phyloP scores from a whole-genome alignment of 345 rosid genomes.

The Isatis tinctoria region DNA sequence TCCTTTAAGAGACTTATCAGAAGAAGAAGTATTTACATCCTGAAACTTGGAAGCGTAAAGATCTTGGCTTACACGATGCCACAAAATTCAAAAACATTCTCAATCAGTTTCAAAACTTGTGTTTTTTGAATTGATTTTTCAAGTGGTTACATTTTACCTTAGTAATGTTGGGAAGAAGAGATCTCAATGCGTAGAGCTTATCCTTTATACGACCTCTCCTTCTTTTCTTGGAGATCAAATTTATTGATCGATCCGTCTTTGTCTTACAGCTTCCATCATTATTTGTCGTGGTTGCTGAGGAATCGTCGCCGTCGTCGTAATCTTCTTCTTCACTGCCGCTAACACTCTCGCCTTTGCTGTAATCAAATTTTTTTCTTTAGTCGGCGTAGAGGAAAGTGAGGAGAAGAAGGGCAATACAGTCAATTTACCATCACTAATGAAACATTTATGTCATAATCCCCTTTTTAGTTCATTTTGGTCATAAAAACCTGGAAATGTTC shows the following conservation, averaged over 20 bases:
- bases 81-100: too few relatives aligned
- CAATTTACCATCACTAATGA: too few relatives aligned
- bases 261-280: conserved; percentile 32
- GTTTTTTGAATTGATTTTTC: too few relatives aligned
- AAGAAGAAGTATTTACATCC: conserved; percentile 28
- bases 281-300: conserved; percentile 52
- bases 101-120: neutral
- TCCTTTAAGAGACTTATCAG: conserved; percentile 47
- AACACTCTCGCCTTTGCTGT: conserved; percentile 33
- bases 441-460: too few relatives aligned
- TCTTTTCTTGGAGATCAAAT: conserved; percentile 63
- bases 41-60: conserved; percentile 62
- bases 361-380: too few relatives aligned
- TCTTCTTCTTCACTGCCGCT: conserved; percentile 32
- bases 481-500: too few relatives aligned
- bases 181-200: conserved; percentile 76
- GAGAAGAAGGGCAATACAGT: too few relatives aligned
- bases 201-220: conserved; percentile 86
- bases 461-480: too few relatives aligned
- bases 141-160: conserved; percentile 42
- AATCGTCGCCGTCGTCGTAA: conserved; percentile 44
- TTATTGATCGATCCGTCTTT: conserved; percentile 62
- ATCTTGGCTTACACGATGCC: too few relatives aligned
- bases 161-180: conserved; percentile 87
- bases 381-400: too few relatives aligned